Evolutionary conservation across 805 yeast genomes (phyloP).

Genomic region (Spathaspora gorwiae): DNA sequence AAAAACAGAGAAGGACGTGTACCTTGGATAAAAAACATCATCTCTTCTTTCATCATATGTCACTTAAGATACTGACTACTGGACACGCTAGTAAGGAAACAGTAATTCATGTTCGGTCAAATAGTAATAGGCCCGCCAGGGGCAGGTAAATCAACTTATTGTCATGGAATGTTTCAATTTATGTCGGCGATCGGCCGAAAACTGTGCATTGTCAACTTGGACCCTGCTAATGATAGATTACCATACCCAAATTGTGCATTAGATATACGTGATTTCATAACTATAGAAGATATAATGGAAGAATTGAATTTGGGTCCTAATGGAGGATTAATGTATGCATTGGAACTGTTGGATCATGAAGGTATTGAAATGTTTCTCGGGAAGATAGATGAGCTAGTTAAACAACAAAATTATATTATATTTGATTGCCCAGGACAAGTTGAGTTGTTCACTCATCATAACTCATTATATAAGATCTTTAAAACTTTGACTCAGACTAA

Average conservation of each 20-base stretch:
- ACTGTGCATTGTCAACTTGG: slow-evolving; percentile 79
- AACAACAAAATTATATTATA: slow-evolving; percentile 60
- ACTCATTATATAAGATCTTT: slow-evolving; percentile 67
- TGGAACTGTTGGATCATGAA: slow-evolving; percentile 76
- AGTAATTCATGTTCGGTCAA: slow-evolving; percentile 66
- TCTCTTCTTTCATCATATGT: neutral
- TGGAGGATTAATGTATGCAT: slow-evolving; percentile 87
- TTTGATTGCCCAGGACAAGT: slow-evolving; percentile 98
- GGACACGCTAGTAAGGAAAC: neutral
- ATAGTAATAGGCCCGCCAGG: slow-evolving; percentile 98
- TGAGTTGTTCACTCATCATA: slow-evolving; percentile 88
- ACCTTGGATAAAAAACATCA: neutral
- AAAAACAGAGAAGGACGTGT: neutral
- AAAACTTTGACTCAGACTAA: slow-evolving; percentile 48
- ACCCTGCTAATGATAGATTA: slow-evolving; percentile 79
- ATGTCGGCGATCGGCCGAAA: slow-evolving; percentile 91
- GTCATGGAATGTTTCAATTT: slow-evolving; percentile 89
- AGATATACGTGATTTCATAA: slow-evolving; percentile 73
- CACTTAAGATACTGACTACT: no score
- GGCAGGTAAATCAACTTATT: slow-evolving; percentile 92
- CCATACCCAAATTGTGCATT: slow-evolving; percentile 65
- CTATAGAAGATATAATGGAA: slow-evolving; percentile 74
- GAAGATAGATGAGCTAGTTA: slow-evolving; percentile 60
- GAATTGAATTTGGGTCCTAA: slow-evolving; percentile 73
- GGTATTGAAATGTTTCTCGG: slow-evolving; percentile 91